A percentile compares a stretch with the other conserved stretches of the same genome.
Conservation (phyloP, 805 yeast species). For the Yarrowia hollandica region DNA sequence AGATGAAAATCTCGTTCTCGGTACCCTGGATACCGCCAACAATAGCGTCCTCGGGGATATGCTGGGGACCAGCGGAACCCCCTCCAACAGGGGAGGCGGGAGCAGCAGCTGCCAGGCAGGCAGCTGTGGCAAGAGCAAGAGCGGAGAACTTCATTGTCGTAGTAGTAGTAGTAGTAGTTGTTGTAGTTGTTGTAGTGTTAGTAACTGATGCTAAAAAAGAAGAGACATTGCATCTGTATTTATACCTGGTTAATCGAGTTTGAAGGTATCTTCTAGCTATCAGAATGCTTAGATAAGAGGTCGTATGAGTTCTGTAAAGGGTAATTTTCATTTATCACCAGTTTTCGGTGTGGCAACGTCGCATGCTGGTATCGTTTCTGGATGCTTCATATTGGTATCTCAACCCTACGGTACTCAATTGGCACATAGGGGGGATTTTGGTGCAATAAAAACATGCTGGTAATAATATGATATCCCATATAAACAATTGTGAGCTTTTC, state of each 20-base stretch:
- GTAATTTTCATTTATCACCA: background rate
- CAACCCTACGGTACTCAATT: no score
- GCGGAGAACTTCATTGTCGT: slow-evolving; percentile 11
- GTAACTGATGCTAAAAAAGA: background rate
- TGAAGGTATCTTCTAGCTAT: no score
- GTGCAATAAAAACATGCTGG: no score
- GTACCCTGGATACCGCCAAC: slow-evolving; percentile 4
- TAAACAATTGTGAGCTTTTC: background rate
- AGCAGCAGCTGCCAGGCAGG: slow-evolving; percentile 7
- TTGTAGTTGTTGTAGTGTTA: background rate
- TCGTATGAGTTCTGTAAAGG: background rate
- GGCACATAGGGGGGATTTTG: no score
- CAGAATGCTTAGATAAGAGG: background rate
- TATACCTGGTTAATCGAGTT: background rate
- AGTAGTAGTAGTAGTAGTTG: background rate
- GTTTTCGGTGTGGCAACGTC: slow-evolving; percentile 3
- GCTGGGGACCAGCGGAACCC: background rate
- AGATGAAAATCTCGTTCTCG: slow-evolving; percentile 1
- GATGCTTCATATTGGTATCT: no score
- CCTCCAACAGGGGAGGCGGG: background rate
- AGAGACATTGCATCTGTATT: background rate
- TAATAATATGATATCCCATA: no score
- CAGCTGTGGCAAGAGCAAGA: slow-evolving; percentile 4
- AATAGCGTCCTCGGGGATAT: background rate
- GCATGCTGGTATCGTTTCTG: no score